Evolutionary conservation across 345 rosid genomes (phyloP).

Genomic region (Hibiscus syriacus): DNA sequence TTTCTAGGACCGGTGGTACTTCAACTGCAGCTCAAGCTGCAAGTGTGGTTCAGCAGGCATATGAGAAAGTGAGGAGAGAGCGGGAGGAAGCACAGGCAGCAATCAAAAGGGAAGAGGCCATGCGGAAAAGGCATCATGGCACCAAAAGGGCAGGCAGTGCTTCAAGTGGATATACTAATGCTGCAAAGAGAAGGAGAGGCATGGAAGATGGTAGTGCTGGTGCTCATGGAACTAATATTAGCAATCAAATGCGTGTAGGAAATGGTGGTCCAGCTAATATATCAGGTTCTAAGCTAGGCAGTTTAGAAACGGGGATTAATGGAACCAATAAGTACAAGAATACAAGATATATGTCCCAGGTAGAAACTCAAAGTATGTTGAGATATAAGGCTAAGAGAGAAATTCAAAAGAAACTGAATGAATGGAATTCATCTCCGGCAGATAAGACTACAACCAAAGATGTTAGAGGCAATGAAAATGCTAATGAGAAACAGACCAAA

Average conservation of each 20-base stretch:
- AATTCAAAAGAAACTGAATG: conserved; percentile 31
- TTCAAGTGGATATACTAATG: conserved; percentile 20
- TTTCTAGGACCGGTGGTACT: conserved; percentile 35
- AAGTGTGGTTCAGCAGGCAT: conserved; percentile 45
- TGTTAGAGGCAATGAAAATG: conserved; percentile 11
- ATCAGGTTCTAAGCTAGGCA: conserved; percentile 14
- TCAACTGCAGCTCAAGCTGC: conserved; percentile 49
- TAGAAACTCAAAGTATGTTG: conserved; percentile 32
- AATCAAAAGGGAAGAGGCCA: conserved; percentile 29
- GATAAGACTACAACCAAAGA: conserved; percentile 18
- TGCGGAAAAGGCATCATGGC: conserved; percentile 31
- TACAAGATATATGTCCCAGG: conserved; percentile 28
- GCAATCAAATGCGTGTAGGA: conserved; percentile 17
- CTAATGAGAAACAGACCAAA: conserved; percentile 14
- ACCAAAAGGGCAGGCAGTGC: conserved; percentile 26
- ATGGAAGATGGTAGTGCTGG: conserved; percentile 29
- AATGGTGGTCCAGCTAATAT: conserved; percentile 12
- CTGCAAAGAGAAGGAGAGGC: conserved; percentile 39
- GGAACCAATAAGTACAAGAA: conserved; percentile 21
- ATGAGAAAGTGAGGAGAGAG: conserved; percentile 51
- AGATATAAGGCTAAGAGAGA: conserved; percentile 35
- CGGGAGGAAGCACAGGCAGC: conserved; percentile 53
- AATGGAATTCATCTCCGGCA: conserved; percentile 13
- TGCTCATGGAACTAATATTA: conserved; percentile 22
- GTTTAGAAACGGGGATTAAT: conserved; percentile 14